Conservation (phyloP, 495 filamentous ascomycete genomes). For the Penicillium alfredii region DNA sequence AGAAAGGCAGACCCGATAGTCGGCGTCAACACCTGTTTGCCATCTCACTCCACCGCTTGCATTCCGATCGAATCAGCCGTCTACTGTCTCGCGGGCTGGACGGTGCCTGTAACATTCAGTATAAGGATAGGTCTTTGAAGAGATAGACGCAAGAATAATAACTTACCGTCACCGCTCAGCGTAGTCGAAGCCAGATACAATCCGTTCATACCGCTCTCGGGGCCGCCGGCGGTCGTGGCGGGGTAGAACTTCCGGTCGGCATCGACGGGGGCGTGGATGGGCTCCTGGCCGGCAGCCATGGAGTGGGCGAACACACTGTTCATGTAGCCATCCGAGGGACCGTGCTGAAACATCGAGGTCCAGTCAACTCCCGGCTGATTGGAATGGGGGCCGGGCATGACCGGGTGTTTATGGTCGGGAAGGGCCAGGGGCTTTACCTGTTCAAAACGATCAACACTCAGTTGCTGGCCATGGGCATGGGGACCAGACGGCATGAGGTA, state of each 20-base stretch:
- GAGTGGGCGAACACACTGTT: conserved; percentile 52
- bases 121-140: background rate
- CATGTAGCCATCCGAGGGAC: conserved; percentile 55
- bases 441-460: conserved; percentile 47
- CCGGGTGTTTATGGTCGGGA: conserved; percentile 39
- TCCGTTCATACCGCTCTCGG: conserved; percentile 42
- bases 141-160: conserved; percentile 2
- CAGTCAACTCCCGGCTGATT: conserved; percentile 53
- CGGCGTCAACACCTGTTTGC: too few species aligned
- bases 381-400: conserved; percentile 39
- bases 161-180: conserved; percentile 43
- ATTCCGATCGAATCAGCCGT: too few species aligned
- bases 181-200: conserved; percentile 45
- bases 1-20: conserved; percentile 1
- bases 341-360: conserved; percentile 68
- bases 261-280: conserved; percentile 43
- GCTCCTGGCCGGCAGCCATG: conserved; percentile 42
- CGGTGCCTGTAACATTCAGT: conserved; percentile 29
- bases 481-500: conserved; percentile 42
- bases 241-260: conserved; percentile 43
- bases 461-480: conserved; percentile 39
- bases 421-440: conserved; percentile 45
- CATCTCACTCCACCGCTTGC: too few species aligned
- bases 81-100: conserved; percentile 44
- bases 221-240: conserved; percentile 35